A percentile compares a stretch with the other conserved stretches of the same genome.
These are phyloP conservation scores for Naegleria fowleri DNA, from an alignment of 208 protist species.

Conservation along the genomic window DNA sequence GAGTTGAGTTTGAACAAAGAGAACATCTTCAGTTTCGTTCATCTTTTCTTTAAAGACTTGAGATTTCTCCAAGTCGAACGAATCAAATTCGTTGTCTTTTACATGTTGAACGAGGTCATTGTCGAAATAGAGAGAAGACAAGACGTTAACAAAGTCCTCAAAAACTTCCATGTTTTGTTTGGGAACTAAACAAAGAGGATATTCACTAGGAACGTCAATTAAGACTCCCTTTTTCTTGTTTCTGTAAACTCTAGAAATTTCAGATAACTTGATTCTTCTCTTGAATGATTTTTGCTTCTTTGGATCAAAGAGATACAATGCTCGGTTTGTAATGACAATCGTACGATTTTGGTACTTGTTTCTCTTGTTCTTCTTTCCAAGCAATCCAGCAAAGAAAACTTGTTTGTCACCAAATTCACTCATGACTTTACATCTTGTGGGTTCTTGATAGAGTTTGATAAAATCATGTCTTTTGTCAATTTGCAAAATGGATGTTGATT, in stretches of 20 bases:
- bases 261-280: not conserved
- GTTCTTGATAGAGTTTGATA: not conserved
- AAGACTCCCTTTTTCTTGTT: not conserved
- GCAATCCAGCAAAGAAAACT: not conserved
- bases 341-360: not conserved
- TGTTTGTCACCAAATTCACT: not conserved
- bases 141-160: not conserved
- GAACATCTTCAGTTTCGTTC: not conserved
- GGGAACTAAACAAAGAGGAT: not conserved
- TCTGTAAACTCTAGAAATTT: not conserved
- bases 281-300: slow-evolving; percentile 4
- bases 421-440: not conserved
- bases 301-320: not conserved
- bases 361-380: not conserved
- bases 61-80: not conserved
- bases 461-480: not conserved
- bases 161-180: not conserved
- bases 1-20: not conserved
- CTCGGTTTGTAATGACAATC: not conserved
- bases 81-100: not conserved
- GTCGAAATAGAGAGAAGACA: not conserved
- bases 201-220: not conserved
- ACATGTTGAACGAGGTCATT: not conserved
- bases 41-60: not conserved
- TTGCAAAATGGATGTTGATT: not conserved